Evolutionary conservation across 2,329 filamentous ascomycete species (phyloP), one percentile per base, ranked within the genome.

Genomic region (Epichloe baconii): DNA sequence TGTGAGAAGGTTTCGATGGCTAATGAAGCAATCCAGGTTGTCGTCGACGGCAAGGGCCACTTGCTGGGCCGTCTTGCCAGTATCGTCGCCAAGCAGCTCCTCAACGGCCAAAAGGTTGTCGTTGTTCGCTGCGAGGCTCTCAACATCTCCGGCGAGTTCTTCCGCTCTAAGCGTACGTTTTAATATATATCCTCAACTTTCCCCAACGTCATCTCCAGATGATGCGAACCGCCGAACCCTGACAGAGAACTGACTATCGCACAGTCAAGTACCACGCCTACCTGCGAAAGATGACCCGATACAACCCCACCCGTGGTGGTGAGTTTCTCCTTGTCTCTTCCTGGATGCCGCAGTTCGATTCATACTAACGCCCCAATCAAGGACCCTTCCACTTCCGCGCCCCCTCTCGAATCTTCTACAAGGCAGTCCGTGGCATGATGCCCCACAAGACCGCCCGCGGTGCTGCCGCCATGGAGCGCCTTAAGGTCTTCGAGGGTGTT

Each of bases 61-160:
- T 86, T 98, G 74, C 89, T 98, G 76, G 93, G 93, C 81, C 91
- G 93, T 75, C 85, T 98, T 74, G 91, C 91, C 78, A 89, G 84
- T 74, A 95, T 89, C 71, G 89, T 97, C 70, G 91, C 91, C 73
- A 97, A 97, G 86, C 91, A 97, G 82, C 85, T 97, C 70, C 87
- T 97, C 67, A 94, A 85, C 76, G 91, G 91, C 73, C 91, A 97
- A 81, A 97, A 97, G 86, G 94, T 98, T 72, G 91, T 97, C 68
- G 80, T 98, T 66, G 93, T 98, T 73, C 88, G 93, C 81, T 94
- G 87, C 78, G 93, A 98, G 80, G 89, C 88, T 68, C 84, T 98
- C 75, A 98, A 98, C 85, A 98, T 98, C 83, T 98, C 93, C 65
- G 93, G 93, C 79, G 93, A 97, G 82, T 98, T 98, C 88, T 98